A percentile compares a stretch with the other conserved stretches of the same genome.
These are phyloP conservation scores for Cyberlindnera meyerae DNA, from an alignment of 805 yeast genomes.

Conservation along the genomic window DNA sequence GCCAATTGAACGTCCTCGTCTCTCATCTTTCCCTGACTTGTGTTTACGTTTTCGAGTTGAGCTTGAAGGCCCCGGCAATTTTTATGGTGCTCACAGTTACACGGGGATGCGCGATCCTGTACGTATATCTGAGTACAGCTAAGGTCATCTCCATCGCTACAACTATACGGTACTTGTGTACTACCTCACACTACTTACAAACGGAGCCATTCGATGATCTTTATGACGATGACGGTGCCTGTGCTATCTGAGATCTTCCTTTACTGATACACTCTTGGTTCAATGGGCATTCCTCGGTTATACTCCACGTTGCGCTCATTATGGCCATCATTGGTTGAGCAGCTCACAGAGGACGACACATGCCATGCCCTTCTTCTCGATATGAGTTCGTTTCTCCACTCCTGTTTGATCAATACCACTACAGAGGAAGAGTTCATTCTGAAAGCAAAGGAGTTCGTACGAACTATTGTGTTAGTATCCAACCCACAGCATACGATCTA, in stretches of 20 bases:
- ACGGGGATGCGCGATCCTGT: neutral
- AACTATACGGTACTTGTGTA: too few relatives aligned
- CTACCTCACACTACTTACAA: too few relatives aligned
- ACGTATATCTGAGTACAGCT: neutral
- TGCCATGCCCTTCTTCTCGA: conserved; percentile 89
- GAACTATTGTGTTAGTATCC: conserved; percentile 71
- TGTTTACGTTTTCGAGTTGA: conserved; percentile 8
- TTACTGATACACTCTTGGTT: too few relatives aligned
- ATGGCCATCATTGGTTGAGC: conserved; percentile 10
- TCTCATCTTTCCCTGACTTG: neutral
- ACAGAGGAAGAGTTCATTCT: conserved; percentile 72
- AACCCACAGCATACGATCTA: conserved; percentile 70
- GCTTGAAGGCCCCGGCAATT: conserved; percentile 8
- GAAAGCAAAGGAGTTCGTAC: conserved; percentile 77
- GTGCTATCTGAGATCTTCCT: too few relatives aligned
- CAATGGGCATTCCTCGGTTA: conserved; percentile 22
- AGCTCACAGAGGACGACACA: conserved; percentile 31
- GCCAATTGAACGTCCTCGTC: neutral
- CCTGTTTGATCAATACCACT: conserved; percentile 66
- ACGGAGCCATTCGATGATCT: too few relatives aligned
- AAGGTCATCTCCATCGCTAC: too few relatives aligned
- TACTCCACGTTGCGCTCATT: conserved; percentile 8
- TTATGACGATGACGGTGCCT: too few relatives aligned
- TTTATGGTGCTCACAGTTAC: conserved; percentile 1
- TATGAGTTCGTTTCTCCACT: conserved; percentile 89